phyloP scores from a whole-genome alignment of 2,329 filamentous ascomycete genomes.

The Aspergillus awamori region DNA sequence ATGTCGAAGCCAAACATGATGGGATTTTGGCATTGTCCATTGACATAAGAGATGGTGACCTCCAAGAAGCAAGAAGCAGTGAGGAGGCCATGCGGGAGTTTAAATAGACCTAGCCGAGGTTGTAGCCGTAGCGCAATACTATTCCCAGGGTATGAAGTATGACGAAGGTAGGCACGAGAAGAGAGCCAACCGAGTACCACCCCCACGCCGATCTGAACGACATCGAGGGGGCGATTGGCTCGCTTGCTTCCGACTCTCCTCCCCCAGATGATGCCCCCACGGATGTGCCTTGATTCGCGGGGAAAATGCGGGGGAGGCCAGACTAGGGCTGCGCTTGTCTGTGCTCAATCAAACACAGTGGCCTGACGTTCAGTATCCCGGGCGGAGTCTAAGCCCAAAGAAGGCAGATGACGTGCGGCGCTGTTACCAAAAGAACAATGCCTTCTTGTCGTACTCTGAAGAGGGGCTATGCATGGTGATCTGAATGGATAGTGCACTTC shows the following conservation, averaged over 20 bases:
- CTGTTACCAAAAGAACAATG: neutral
- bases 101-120: neutral
- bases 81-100: neutral
- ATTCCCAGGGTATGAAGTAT: neutral
- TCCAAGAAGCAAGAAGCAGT: neutral
- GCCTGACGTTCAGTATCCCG: neutral
- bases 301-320: neutral
- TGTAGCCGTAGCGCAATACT: neutral
- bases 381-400: neutral
- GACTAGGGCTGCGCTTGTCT: neutral
- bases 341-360: neutral
- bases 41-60: neutral
- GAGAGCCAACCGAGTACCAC: neutral
- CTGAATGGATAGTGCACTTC: too few species aligned
- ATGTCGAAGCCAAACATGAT: conserved; percentile 22
- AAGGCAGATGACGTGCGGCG: neutral
- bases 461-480: too few species aligned
- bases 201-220: neutral
- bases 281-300: neutral
- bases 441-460: neutral
- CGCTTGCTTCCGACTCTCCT: neutral
- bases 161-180: neutral
- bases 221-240: neutral
- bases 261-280: neutral
- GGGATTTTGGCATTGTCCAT: conserved; percentile 10